Evolutionary conservation across 495 filamentous ascomycete genomes (phyloP).

Genomic region (Copromyces sp.): DNA sequence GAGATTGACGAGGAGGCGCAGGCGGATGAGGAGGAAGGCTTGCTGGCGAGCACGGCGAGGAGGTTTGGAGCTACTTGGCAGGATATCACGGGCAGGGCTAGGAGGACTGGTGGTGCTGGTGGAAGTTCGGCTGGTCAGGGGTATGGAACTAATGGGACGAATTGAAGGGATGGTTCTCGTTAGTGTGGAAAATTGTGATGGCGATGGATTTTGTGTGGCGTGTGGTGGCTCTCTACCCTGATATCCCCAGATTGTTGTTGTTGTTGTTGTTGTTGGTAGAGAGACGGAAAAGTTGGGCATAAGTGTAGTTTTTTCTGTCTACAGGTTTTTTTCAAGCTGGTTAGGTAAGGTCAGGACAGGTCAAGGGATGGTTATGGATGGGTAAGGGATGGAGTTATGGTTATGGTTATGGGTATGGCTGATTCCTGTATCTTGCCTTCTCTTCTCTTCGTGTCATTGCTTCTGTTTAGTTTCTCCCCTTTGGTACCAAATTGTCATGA

Average conservation of each 20-base stretch:
- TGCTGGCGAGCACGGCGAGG: slow-evolving; percentile 71
- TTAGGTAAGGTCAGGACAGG: not conserved
- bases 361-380: not conserved
- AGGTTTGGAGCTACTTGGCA: slow-evolving; percentile 80
- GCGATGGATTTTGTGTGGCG: not conserved
- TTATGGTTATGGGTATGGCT: not conserved
- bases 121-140: not conserved
- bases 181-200: not conserved
- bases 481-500: not conserved
- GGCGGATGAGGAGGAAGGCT: slow-evolving; percentile 88
- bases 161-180: not conserved
- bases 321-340: not conserved
- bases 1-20: slow-evolving; percentile 81
- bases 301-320: not conserved
- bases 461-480: not conserved
- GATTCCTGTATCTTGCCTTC: not conserved
- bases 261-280: not conserved
- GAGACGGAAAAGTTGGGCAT: not conserved
- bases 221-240: not conserved
- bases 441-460: not conserved
- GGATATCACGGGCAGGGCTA: slow-evolving; percentile 55
- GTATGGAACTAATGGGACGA: slow-evolving; percentile 8
- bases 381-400: not conserved
- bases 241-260: not conserved
- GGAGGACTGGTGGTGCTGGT: not conserved